Conservation (phyloP, 176 grass and related monocot species). For the Miscanthus lutarioriparius region DNA sequence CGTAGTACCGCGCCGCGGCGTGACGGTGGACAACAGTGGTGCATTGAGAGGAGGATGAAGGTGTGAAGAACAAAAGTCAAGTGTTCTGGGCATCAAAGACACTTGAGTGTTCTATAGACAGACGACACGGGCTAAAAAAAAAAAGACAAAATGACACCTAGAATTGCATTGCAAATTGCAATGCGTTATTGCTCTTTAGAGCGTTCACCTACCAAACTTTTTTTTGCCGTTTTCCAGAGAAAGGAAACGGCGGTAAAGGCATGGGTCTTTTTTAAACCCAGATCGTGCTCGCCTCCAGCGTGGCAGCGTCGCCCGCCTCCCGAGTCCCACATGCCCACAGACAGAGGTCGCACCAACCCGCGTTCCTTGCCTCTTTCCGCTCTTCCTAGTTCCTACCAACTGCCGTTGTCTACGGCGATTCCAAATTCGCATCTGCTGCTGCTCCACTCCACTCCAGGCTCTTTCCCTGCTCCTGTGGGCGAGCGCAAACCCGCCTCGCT, state of each 20-base stretch:
- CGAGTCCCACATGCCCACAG: not conserved
- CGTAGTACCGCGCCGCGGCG: too few species aligned
- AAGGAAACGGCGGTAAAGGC: not conserved
- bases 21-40: too few species aligned
- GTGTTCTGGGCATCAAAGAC: too few species aligned
- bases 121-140: not conserved
- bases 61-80: too few species aligned
- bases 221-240: conserved; percentile 27
- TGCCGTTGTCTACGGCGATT: conserved; percentile 7
- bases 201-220: not conserved
- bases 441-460: not conserved
- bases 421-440: conserved; percentile 32
- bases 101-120: too few species aligned
- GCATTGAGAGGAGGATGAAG: too few species aligned
- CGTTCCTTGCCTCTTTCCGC: not conserved
- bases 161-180: not conserved
- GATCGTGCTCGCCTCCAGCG: conserved; percentile 7
- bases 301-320: not conserved
- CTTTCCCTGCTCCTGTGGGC: not conserved
- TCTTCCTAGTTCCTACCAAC: not conserved
- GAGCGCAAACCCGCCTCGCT: not conserved
- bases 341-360: not conserved
- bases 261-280: not conserved
- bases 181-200: not conserved
- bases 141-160: not conserved